These are phyloP conservation scores for Pseudogymnoascus sp. DNA, from an alignment of 2,329 filamentous ascomycete species.

Conservation along the genomic window DNA sequence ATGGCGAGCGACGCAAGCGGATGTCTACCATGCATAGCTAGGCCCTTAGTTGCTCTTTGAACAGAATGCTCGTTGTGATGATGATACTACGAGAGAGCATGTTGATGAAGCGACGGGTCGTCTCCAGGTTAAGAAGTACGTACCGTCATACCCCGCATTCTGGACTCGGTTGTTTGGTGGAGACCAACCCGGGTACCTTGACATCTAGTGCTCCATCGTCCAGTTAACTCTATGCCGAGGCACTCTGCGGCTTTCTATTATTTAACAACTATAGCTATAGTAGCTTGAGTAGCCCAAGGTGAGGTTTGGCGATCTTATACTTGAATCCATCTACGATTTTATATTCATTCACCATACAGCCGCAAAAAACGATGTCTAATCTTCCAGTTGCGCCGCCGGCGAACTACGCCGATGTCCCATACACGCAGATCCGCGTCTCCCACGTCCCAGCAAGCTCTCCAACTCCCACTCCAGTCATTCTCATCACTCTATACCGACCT, in stretches of 20 bases:
- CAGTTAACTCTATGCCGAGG: not conserved
- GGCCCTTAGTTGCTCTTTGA: not conserved
- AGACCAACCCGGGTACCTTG: not conserved
- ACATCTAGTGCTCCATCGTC: not conserved
- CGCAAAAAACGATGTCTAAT: not conserved
- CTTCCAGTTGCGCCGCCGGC: slow-evolving; percentile 17
- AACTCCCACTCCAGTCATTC: slow-evolving; percentile 51
- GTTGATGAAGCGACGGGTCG: not conserved
- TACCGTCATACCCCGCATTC: not conserved
- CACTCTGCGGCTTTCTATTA: not conserved
- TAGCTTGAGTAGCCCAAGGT: not conserved
- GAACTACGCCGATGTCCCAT: slow-evolving; percentile 35
- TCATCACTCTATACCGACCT: slow-evolving; percentile 58
- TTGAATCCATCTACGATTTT: not conserved
- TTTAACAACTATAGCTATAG: not conserved
- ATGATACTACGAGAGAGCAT: not conserved
- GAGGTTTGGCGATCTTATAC: not conserved
- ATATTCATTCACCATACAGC: not conserved
- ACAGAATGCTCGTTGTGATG: not conserved
- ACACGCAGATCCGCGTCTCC: slow-evolving; percentile 39
- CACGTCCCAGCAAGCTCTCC: slow-evolving; percentile 44
- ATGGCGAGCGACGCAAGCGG: not conserved
- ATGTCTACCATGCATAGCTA: not conserved
- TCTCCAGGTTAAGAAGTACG: not conserved
- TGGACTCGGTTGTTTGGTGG: slow-evolving; percentile 4